Base-by-base conservation (phyloP, 1,139 yeast species). In the Diutina sp. region DNA sequence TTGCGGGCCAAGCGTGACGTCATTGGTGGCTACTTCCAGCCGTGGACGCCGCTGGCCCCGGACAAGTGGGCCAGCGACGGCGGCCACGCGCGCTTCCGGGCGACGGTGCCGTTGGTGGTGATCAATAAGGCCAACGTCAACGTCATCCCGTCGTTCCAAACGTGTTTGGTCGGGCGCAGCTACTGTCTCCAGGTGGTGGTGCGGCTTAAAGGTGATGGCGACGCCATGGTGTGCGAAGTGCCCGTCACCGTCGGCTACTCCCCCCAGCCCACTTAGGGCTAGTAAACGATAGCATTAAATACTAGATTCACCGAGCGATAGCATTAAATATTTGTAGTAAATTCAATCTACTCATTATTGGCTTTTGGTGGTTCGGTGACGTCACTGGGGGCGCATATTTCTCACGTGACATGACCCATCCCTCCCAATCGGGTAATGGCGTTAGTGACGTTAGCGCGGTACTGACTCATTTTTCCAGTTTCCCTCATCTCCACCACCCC, bases 131-230 rank as follows among this genome's bases (percentile, higher is more conserved):
- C 72, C 58, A 75, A 73, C 58, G 67, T 74, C 53, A 78, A 85
- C 0, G 66, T 83, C 59, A 75, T 81, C 2, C 87, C 87, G 0
- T 77, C 74, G 59, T 80, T 81, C 65, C 87, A 83, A 64, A 75
- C 75, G 54, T 83, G 87, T 64, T 66, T 77, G 55, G 70, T 80
- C 57, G 74, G 83, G 8, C 70, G 87, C 60, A 64, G 79, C 53
- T 82, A 83, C 63, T 77, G 78, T 58, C 64, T 76, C 56, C 79
- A 76, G 60, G 70, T 76, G 4, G 61, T 65, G 28, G 74, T 75
- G 16, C 72, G 68, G 62, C 73, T 66, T 59, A 75, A 74, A 63
- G 79, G 79, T 2, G 44, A 50, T 16, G 69, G 35, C 14, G 46
- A 28, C 21, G 35, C n/a, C 14, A 41, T 51, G 54, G 54, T 21